phyloP scores from a whole-genome alignment of 2,329 filamentous ascomycete species.

The Arthroderma uncinatum region DNA sequence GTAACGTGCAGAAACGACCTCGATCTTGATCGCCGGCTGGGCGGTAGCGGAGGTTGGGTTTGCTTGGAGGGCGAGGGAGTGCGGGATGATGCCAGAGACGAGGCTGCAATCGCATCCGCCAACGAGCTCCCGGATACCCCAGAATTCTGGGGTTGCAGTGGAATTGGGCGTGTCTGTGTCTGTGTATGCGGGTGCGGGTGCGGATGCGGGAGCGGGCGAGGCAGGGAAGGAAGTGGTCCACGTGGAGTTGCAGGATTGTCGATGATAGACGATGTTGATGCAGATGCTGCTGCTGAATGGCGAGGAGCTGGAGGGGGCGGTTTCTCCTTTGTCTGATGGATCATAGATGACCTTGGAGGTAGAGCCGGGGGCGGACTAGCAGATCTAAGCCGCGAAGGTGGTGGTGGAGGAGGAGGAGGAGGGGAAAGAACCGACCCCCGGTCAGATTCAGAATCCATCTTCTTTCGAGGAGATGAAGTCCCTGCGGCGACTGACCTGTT shows the following conservation, averaged over 20 bases:
- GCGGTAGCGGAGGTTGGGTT: slow-evolving; percentile 28
- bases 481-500: neutral
- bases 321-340: neutral
- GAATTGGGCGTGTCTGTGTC: neutral
- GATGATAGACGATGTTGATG: neutral
- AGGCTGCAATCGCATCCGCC: slow-evolving; percentile 39
- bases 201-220: neutral
- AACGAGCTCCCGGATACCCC: slow-evolving; percentile 19
- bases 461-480: neutral
- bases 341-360: neutral
- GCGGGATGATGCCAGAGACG: slow-evolving; percentile 35
- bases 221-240: neutral
- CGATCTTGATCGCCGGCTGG: slow-evolving; percentile 28
- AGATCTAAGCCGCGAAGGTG: neutral
- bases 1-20: slow-evolving; percentile 17
- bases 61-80: slow-evolving; percentile 30
- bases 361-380: slow-evolving; percentile 13
- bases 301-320: slow-evolving; percentile 5
- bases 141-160: slow-evolving; percentile 2
- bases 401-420: neutral
- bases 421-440: neutral
- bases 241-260: neutral
- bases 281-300: neutral
- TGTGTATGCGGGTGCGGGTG: neutral
- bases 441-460: slow-evolving; percentile 1